These are phyloP conservation scores for Condylostoma magnum DNA, from an alignment of 169 alveolate genomes.

Conservation along the genomic window DNA sequence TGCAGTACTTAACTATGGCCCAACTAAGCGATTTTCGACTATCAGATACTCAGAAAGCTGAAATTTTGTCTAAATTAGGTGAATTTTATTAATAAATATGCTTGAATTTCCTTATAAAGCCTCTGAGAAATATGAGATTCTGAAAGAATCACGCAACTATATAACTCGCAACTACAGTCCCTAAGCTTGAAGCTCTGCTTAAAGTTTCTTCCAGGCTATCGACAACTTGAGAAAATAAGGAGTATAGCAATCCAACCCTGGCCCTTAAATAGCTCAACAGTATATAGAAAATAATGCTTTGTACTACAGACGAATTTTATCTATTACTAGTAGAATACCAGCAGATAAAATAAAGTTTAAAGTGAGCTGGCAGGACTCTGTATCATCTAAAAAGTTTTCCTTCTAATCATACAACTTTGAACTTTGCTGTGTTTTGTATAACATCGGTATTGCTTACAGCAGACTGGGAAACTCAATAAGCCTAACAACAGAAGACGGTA, in stretches of 20 bases:
- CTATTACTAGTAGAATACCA: background rate
- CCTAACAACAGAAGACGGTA: conserved; percentile 1
- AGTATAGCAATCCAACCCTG: background rate
- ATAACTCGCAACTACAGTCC: too few relatives aligned
- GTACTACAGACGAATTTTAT: conserved; percentile 9
- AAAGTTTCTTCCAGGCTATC: conserved; percentile 3
- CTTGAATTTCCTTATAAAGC: too few relatives aligned
- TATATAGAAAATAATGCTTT: background rate
- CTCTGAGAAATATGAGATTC: too few relatives aligned
- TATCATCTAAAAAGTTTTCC: background rate
- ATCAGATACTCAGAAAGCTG: too few relatives aligned
- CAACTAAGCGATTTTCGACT: too few relatives aligned
- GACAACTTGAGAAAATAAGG: background rate
- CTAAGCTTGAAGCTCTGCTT: too few relatives aligned
- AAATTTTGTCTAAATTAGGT: too few relatives aligned
- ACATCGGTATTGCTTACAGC: conserved; percentile 30
- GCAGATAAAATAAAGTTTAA: background rate
- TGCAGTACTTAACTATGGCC: too few relatives aligned
- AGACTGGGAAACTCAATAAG: conserved; percentile 4
- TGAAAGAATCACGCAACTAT: too few relatives aligned
- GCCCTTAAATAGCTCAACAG: background rate
- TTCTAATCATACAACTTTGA: conserved; percentile 3
- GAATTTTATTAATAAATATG: too few relatives aligned
- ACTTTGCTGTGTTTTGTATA: conserved; percentile 14
- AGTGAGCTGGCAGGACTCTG: conserved; percentile 26